phyloP scores from a whole-genome alignment of 1,284 basidiomycete species.

The Malassezia yamatoensis region DNA sequence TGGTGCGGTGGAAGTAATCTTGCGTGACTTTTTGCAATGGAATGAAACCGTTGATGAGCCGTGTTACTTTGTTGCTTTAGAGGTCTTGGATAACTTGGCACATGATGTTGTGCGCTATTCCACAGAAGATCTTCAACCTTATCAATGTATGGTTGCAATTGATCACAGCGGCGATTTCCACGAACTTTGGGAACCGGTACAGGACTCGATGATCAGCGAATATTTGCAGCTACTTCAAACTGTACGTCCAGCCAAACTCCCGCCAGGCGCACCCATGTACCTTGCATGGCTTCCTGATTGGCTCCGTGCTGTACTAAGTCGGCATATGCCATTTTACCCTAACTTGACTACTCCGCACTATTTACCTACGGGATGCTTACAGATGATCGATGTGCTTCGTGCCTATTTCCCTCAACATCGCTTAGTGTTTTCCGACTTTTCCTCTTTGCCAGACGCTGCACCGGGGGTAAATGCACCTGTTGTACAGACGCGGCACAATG shows the following conservation, averaged over 20 bases:
- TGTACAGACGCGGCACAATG: slow-evolving; percentile 81
- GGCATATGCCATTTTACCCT: slow-evolving; percentile 58
- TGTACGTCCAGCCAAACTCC: not conserved
- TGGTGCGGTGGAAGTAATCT: slow-evolving; percentile 61
- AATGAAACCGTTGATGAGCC: slow-evolving; percentile 64
- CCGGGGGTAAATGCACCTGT: slow-evolving; percentile 78
- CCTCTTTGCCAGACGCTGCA: slow-evolving; percentile 72
- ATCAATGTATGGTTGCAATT: slow-evolving; percentile 73
- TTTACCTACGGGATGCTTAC: slow-evolving; percentile 81
- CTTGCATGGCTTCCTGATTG: slow-evolving; percentile 57
- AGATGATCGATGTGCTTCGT: slow-evolving; percentile 71
- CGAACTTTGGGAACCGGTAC: slow-evolving; percentile 71
- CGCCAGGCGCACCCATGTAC: slow-evolving; percentile 51
- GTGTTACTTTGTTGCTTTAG: slow-evolving; percentile 86
- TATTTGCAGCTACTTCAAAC: slow-evolving; percentile 50
- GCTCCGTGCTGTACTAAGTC: slow-evolving; percentile 19
- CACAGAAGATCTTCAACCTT: slow-evolving; percentile 60
- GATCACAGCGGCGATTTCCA: slow-evolving; percentile 74
- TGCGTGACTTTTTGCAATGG: slow-evolving; percentile 84
- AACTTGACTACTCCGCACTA: slow-evolving; percentile 85
- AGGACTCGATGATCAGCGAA: slow-evolving; percentile 69
- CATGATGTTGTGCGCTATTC: slow-evolving; percentile 92
- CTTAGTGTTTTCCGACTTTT: slow-evolving; percentile 85
- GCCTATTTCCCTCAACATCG: slow-evolving; percentile 79
- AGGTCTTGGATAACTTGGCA: slow-evolving; percentile 94